phyloP scores from a whole-genome alignment of 257 asterid species.

The Penstemon newberryi region DNA sequence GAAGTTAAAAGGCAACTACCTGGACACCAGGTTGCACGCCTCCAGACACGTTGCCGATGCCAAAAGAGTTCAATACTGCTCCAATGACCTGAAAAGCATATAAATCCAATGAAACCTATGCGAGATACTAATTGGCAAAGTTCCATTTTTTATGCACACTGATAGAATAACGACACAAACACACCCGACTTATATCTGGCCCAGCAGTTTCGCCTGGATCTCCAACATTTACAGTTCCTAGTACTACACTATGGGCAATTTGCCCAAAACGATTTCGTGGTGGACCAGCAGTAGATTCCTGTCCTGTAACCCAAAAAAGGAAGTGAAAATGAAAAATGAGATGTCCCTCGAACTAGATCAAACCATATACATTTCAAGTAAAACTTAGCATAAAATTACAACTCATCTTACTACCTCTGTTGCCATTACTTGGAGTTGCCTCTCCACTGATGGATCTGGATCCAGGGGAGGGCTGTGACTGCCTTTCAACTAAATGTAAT shows the following conservation, averaged over 20 bases:
- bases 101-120: conserved; percentile 13
- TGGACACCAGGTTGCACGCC: conserved; percentile 62
- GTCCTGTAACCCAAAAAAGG: conserved; percentile 46
- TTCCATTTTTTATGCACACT: conserved; percentile 11
- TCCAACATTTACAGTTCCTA: conserved; percentile 85
- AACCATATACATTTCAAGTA: conserved; percentile 13
- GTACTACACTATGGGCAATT: conserved; percentile 75
- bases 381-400: background rate
- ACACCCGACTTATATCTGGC: conserved; percentile 80
- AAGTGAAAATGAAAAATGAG: conserved; percentile 3
- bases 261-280: conserved; percentile 67
- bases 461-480: conserved; percentile 58
- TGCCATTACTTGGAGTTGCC: conserved; percentile 48
- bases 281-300: conserved; percentile 62
- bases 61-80: conserved; percentile 76
- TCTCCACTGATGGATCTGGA: conserved; percentile 49
- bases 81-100: conserved; percentile 68
- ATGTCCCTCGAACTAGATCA: conserved; percentile 4
- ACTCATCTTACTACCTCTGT: conserved; percentile 47
- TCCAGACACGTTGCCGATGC: conserved; percentile 63
- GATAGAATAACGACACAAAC: conserved; percentile 28
- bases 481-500: conserved; percentile 90
- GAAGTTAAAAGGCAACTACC: conserved; percentile 40
- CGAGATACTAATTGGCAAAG: background rate
- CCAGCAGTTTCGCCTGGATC: conserved; percentile 71